Base-by-base conservation (phyloP, 257 asterid genomes). In the Primulina huaijiensis region DNA sequence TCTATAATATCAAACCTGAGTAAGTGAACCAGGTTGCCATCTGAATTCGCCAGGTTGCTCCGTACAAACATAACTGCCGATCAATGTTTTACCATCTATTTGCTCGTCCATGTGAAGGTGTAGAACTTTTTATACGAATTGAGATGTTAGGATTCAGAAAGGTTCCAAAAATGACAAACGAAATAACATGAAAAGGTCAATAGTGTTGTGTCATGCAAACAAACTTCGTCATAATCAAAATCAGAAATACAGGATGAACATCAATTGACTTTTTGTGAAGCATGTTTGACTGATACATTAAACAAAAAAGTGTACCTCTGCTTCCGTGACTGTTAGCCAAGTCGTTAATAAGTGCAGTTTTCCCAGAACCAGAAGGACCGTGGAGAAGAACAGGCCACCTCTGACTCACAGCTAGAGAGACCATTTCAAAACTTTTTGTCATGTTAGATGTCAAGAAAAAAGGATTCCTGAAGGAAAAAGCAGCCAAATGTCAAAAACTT, bases 21-120 rank as follows among this genome's bases (percentile, higher is more conserved):
- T 84, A 66, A 94, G 97, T 73, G 96, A 87, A 76, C 97, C 99
- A 81, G 95, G 95, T 77, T 91, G 99, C 99, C 99, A 94, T 84
- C 88, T 85, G 87, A 94, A 94, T 82, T 94, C 99, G 38, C 99
- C 99, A 70, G 99, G 99, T 75, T 81, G 81, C 72, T 91, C 99
- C 0, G 95, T 81, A 78, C 92, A 91, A 68, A 94, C 97, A 80
- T 90, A 89, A 74, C 87, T 87, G 74, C 99, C 99, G 73, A 94
- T 80, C 78, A 94, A 74, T 64, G 95, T 89, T 79, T 88, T 94
- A 60, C 97, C 97, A 79, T 94, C 99, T 38, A 89, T 74, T 90
- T 94, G 99, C 77, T 94, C 99, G 70, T 94, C 99, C 99, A 91
- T 86, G 86, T 94, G 92, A 74, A 94, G 87, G 74, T 86, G 84